Conservation (phyloP, 441 rosid species). For the Corymbia citriodora region DNA sequence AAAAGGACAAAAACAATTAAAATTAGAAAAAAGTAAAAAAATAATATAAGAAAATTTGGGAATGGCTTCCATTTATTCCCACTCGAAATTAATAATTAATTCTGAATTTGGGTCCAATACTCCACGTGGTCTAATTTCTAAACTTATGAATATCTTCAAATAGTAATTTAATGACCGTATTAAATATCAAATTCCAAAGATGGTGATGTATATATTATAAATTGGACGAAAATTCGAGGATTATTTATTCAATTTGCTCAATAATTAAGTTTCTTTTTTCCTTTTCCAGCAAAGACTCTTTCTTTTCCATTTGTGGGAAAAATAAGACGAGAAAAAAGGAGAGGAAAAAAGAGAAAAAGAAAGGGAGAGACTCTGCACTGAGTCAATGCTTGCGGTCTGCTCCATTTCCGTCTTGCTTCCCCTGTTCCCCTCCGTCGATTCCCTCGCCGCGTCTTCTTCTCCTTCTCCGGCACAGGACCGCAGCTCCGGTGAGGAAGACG, state of each 20-base stretch:
- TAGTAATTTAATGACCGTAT: no score
- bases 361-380: background rate
- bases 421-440: background rate
- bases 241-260: background rate
- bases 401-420: background rate
- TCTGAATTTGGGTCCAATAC: background rate
- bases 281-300: background rate
- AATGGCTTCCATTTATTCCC: background rate
- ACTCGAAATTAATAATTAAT: no score
- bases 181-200: no score
- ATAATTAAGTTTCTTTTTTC: no score
- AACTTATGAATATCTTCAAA: no score
- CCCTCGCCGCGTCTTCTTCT: background rate
- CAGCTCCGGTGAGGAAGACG: background rate
- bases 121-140: no score
- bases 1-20: no score
- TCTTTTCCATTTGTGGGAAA: background rate
- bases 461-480: background rate
- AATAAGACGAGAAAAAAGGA: background rate
- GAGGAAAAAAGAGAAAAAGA: background rate
- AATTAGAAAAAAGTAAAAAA: background rate
- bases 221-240: no score
- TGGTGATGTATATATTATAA: no score
- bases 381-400: background rate
- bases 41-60: background rate